Conservation (phyloP, 2,329 filamentous ascomycete species). For the Zymoseptoria pseudotritici region DNA sequence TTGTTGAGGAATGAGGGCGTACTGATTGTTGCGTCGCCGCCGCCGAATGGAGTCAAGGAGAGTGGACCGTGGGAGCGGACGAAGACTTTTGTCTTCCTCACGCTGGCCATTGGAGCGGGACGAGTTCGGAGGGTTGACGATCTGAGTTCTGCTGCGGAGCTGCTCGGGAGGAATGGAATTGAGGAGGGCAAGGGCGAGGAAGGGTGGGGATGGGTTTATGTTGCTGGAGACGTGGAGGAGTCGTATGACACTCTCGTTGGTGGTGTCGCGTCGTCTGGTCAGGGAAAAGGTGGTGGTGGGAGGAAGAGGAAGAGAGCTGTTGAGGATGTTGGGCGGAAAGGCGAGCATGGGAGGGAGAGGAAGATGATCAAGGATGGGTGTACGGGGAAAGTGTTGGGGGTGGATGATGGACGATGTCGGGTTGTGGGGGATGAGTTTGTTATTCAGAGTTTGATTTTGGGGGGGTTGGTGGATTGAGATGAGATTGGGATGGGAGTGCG, state of each 20-base stretch:
- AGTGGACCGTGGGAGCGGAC: constrained; percentile 44
- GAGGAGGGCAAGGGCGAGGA: constrained; percentile 46
- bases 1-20: constrained; percentile 54
- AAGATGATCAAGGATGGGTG: constrained; percentile 38
- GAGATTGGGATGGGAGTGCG: background rate
- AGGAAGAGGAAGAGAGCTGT: constrained; percentile 42
- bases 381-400: constrained; percentile 30
- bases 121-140: constrained; percentile 59
- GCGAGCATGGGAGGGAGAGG: constrained; percentile 10
- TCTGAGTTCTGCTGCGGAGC: constrained; percentile 49
- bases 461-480: constrained; percentile 57
- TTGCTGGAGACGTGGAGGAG: constrained; percentile 56
- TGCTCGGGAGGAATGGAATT: constrained; percentile 42
- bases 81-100: constrained; percentile 71
- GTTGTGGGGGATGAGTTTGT: constrained; percentile 80
- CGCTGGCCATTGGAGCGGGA: constrained; percentile 66
- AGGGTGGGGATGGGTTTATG: constrained; percentile 70
- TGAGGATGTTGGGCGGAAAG: constrained; percentile 8
- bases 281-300: constrained; percentile 15
- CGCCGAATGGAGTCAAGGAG: too few relatives aligned
- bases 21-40: constrained; percentile 55
- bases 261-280: background rate
- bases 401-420: constrained; percentile 25
- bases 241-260: constrained; percentile 46
- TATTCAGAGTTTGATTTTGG: constrained; percentile 85